Conservation (phyloP, 495 filamentous ascomycete genomes). For the Hyaloscypha variabilis region DNA sequence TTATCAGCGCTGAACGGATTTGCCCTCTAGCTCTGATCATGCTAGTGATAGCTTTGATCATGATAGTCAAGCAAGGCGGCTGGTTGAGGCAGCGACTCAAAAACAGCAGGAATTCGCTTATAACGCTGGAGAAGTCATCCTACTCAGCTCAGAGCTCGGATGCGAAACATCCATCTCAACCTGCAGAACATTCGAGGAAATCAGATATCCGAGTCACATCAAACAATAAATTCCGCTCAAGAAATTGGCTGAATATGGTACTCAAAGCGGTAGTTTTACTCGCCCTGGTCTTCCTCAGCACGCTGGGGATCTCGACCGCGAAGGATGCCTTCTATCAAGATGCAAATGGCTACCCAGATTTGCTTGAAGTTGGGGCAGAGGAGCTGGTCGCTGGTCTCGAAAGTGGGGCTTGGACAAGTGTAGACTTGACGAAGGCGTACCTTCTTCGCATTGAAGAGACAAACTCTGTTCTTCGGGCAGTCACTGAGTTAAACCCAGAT, state of each 20-base stretch:
- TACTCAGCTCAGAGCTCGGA: not conserved
- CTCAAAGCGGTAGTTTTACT: not conserved
- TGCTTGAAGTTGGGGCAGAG: conserved; percentile 55
- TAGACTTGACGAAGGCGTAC: conserved; percentile 57
- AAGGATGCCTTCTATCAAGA: not conserved
- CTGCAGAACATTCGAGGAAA: not conserved
- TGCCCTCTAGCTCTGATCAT: not conserved
- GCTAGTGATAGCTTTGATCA: not conserved
- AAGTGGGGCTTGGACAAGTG: conserved; percentile 52
- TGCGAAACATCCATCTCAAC: not conserved
- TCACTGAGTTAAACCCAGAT: conserved; percentile 50
- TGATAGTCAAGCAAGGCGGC: not conserved
- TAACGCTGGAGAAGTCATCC: not conserved
- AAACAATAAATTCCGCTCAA: not conserved
- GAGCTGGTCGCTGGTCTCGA: conserved; percentile 54
- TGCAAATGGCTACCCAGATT: conserved; percentile 42
- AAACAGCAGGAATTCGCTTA: no score
- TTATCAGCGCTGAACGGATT: not conserved
- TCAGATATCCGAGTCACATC: not conserved
- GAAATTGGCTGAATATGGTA: not conserved
- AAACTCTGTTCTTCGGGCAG: conserved; percentile 40
- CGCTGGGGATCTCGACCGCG: not conserved
- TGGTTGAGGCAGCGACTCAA: no score
- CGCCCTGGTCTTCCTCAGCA: not conserved
- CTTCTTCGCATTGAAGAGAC: conserved; percentile 44